Percentiles rank a stretch among this genome's conserved stretches.
These are phyloP conservation scores for Lichtheimia ramosa DNA, from an alignment of 371 early-diverging fungal genomes.

Conservation along the genomic window DNA sequence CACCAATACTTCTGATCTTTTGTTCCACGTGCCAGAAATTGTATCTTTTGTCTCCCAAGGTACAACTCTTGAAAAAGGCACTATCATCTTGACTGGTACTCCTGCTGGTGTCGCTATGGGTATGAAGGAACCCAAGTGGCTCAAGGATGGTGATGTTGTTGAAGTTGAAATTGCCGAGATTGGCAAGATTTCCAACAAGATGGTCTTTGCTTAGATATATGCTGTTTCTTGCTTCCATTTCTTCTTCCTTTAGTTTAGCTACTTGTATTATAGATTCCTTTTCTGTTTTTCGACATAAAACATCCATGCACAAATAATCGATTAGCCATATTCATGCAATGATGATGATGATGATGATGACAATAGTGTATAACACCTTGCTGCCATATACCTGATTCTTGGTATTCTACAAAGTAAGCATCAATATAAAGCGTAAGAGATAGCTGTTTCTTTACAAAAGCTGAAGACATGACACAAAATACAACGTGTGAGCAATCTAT, in stretches of 20 bases:
- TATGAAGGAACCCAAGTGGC: conserved; percentile 45
- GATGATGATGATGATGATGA: too few species aligned
- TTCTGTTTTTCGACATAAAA: neutral
- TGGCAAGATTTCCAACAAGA: conserved; percentile 48
- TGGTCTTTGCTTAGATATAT: conserved; percentile 18
- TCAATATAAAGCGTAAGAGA: too few species aligned
- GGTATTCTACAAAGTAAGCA: too few species aligned
- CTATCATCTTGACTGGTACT: conserved; percentile 63
- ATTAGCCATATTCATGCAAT: too few species aligned
- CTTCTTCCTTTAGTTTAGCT: neutral
- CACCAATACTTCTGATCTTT: conserved; percentile 55
- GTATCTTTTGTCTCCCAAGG: conserved; percentile 59
- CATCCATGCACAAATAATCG: too few species aligned
- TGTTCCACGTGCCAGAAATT: conserved; percentile 38
- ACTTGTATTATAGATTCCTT: conserved; percentile 4
- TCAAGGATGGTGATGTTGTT: conserved; percentile 53
- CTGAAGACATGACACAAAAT: too few species aligned
- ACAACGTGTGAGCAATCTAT: too few species aligned
- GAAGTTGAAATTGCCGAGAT: conserved; percentile 54
- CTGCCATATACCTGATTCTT: too few species aligned
- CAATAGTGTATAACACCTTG: too few species aligned
- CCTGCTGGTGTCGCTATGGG: conserved; percentile 58
- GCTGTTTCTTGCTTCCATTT: neutral
- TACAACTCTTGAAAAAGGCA: conserved; percentile 59
- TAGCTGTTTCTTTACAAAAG: too few species aligned